phyloP scores from a whole-genome alignment of 1,284 basidiomycete species.

The Macrocystidia cucumis region DNA sequence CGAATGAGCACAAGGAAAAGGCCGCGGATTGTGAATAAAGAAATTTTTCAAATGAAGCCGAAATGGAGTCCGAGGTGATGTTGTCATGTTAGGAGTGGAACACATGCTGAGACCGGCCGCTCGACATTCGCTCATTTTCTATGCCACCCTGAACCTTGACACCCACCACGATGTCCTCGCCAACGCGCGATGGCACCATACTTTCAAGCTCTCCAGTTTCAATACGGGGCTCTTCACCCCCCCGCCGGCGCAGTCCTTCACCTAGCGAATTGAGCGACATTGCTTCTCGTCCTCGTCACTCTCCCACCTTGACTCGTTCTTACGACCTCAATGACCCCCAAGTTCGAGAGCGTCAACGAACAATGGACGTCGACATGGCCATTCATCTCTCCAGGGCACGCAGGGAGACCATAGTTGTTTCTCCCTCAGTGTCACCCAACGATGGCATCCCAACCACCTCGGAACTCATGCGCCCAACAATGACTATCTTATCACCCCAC shows the following conservation, averaged over 20 bases:
- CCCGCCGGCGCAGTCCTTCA: constrained; percentile 31
- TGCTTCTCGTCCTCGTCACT: constrained; percentile 38
- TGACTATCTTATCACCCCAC: constrained; percentile 31
- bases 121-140: too few species aligned
- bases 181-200: constrained; percentile 10
- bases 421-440: constrained; percentile 22
- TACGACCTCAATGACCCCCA: constrained; percentile 64
- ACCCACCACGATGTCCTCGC: constrained; percentile 14
- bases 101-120: too few species aligned
- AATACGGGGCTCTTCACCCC: constrained; percentile 27
- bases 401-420: constrained; percentile 47
- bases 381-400: constrained; percentile 73
- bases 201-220: constrained; percentile 37
- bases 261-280: constrained; percentile 35
- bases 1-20: too few species aligned
- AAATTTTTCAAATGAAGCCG: too few species aligned
- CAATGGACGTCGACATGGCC: constrained; percentile 83
- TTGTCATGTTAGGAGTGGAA: too few species aligned
- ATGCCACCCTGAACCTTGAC: too few species aligned
- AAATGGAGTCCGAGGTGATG: too few species aligned
- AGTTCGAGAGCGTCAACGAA: constrained; percentile 69
- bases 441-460: constrained; percentile 14
- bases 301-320: constrained; percentile 55
- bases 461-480: constrained; percentile 14
- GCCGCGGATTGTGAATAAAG: too few species aligned